Conservation (phyloP, 129 eudicot genomes). For the Kitagawia praeruptora region DNA sequence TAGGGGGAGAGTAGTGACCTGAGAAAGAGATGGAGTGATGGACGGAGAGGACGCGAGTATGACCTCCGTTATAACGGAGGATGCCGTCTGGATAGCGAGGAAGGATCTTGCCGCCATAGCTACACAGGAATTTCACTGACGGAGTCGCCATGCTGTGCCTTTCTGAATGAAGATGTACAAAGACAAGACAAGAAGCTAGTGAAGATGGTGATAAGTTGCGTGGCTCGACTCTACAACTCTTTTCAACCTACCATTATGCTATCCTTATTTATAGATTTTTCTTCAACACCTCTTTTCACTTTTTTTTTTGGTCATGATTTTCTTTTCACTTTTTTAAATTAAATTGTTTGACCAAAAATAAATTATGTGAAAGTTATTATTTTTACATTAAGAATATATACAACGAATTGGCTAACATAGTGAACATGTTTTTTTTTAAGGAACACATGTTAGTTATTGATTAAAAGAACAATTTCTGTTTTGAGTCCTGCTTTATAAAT, state of each 20-base stretch:
- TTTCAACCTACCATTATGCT: not conserved
- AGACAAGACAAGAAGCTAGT: not conserved
- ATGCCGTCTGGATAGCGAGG: slow-evolving; percentile 92
- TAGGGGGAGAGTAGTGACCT: slow-evolving; percentile 32
- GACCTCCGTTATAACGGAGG: slow-evolving; percentile 96
- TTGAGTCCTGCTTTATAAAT: too few species aligned
- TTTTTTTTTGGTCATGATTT: too few species aligned
- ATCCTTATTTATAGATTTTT: not conserved
- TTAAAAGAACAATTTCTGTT: too few species aligned
- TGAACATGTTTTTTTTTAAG: too few species aligned
- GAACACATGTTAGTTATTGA: too few species aligned
- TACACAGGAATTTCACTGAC: slow-evolving; percentile 39
- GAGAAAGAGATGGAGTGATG: slow-evolving; percentile 64
- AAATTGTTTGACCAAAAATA: too few species aligned
- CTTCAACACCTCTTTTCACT: not conserved
- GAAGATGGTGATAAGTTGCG: not conserved
- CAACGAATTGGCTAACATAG: too few species aligned
- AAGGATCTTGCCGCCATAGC: slow-evolving; percentile 88
- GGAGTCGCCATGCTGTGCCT: not conserved
- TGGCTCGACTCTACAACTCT: not conserved
- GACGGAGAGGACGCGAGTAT: slow-evolving; percentile 88
- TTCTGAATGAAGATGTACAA: not conserved
- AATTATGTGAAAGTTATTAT: too few species aligned
- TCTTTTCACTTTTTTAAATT: too few species aligned
- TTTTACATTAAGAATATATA: too few species aligned